Base-by-base conservation (phyloP, 208 protist species). In the Leptomonas seymouri region DNA sequence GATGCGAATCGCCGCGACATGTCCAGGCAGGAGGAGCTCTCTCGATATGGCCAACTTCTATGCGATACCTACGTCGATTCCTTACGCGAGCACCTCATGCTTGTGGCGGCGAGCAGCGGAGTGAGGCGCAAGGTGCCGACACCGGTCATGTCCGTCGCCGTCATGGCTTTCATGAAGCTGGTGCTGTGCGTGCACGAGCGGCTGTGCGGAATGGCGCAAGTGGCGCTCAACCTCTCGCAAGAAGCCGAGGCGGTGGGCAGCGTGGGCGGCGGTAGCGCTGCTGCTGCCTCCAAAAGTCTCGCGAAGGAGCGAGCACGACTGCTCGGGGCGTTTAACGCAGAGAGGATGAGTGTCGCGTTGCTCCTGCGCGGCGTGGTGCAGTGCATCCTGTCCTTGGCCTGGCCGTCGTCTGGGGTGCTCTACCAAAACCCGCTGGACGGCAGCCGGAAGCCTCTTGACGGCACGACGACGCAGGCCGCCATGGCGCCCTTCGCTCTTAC, bases 31-130 rank as follows among this genome's bases (percentile, higher is more conserved):
- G 81, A 81, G 16, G 80, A 84, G 36, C 45, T 94, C 11, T 44
- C 74, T 44, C 84, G 84, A 36, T 86, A 87, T 76, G 80, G 73
- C 0, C 82, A 92, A 67, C 70, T 92, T 18, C 80, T 94, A 36
- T 88, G 76, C 62, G 89, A 92, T 74, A 90, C 78, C 4, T 91
- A 92, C 78, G 81, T 90, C 62, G 85, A 94, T 63, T 77, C 83
- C 0, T 75, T 94, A 36, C 82, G 81, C 30, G 67, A 80, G 34
- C 62, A 70, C 45, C 72, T 86, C 45, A 45, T n/a, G 36, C 53
- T 30, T 0, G 54, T 57, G 2, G 51, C 28, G 28, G 71, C 71
- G 58, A 45, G 65, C 23, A 64, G 15, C 46, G 46, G 27, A n/a
- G 30, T 65, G 49, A 64, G 30, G 54, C 62, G 28, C 28, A 53